Evolutionary conservation across 2,329 filamentous ascomycete genomes (phyloP), one percentile per base, ranked within the genome.

Genomic region (Fusarium agapanthi): DNA sequence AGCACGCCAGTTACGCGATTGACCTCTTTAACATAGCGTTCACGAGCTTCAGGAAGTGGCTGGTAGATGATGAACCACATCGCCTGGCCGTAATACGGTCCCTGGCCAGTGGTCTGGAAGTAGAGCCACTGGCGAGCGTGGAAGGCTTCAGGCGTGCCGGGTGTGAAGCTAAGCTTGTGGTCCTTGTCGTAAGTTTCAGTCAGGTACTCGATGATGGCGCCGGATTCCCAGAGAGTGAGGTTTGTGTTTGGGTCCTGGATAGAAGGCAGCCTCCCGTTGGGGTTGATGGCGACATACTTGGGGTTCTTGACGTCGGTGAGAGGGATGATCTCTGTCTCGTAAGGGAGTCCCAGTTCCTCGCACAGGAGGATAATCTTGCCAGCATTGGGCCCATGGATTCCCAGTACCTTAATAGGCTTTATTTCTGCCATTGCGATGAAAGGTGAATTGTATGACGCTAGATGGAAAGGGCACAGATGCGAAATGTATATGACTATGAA

Each of bases 401-500:
- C 59, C 1, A 43, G 20, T 5, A 28, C 4, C 13, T 61, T 57
- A 13, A 44, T 57, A 7, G 37, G 50, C 4, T 61, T 37, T 0
- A 61, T 32, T 20, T 24, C 28, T 30, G 24, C 9, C 58, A 61
- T 61, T 14, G 15, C 26, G 16, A 43, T 18, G 3, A n/a, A 53
- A 1, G 2, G 5, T 28, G 11, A 16, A 5, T 53, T 0, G 2
- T 16, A 15, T 34, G 3, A 22, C 3, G 3, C 3, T 26, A 35
- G 16, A 51, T 51, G 24, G 15, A 45, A 7, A 15, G 13, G 24
- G 8, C 0, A 3, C 18, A 9, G 18, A 15, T 22, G 13, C 8
- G 14, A 12, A 6, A 6, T 16, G 3, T 12, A 2, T 4, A 4
- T 12, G 9, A 20, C 0, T 2, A 22, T 22, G 16, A 2, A 26